Percentiles rank a stretch among this genome's conserved stretches.
These are phyloP conservation scores for Solanum stenotomum DNA, from an alignment of 257 asterid genomes.

Conservation along the genomic window DNA sequence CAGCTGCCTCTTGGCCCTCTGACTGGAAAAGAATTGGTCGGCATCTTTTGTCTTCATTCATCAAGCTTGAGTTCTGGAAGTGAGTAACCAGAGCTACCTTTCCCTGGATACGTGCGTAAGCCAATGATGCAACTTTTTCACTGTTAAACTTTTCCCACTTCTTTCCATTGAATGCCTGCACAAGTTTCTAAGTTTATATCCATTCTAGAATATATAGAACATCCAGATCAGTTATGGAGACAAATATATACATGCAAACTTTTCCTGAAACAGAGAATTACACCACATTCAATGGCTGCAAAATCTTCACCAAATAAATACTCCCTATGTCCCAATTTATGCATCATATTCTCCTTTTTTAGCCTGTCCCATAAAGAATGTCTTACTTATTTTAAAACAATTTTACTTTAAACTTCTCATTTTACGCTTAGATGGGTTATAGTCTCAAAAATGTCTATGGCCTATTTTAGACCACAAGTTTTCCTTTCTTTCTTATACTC, in stretches of 20 bases:
- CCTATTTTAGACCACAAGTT: background rate
- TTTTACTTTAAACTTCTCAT: background rate
- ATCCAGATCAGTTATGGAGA: background rate
- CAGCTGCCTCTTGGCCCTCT: slow-evolving; percentile 62
- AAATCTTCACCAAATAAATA: background rate
- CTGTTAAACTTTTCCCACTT: slow-evolving; percentile 97
- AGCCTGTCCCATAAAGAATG: background rate
- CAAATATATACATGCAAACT: background rate
- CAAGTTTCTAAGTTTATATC: background rate
- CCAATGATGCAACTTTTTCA: slow-evolving; percentile 89
- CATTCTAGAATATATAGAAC: background rate
- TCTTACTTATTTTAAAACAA: background rate
- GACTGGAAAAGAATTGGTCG: slow-evolving; percentile 82
- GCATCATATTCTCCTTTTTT: background rate
- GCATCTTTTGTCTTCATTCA: slow-evolving; percentile 95
- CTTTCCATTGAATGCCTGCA: slow-evolving; percentile 84
- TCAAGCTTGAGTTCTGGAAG: slow-evolving; percentile 93
- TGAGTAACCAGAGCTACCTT: slow-evolving; percentile 73
- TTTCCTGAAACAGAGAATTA: background rate
- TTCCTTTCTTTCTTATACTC: background rate
- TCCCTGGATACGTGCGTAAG: slow-evolving; percentile 94
- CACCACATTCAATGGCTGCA: background rate
- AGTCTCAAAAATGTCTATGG: background rate
- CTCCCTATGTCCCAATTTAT: background rate
- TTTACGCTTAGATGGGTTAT: background rate